Evolutionary conservation across 257 asterid species (phyloP).

Genomic region (Ilex asprella): DNA sequence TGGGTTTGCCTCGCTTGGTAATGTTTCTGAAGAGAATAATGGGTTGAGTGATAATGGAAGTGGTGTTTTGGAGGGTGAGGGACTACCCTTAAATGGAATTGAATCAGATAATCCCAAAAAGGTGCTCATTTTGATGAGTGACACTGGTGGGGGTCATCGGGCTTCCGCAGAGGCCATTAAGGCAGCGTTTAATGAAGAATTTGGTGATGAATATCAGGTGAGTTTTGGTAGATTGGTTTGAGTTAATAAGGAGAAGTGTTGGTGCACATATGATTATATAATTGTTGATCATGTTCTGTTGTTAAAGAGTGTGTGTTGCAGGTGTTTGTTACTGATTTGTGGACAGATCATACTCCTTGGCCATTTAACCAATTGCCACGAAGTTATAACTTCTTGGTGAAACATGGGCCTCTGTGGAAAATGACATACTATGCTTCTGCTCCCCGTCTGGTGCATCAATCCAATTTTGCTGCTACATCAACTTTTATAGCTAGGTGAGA

Average conservation of each 20-base stretch:
- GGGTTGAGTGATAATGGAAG: slow-evolving; percentile 48
- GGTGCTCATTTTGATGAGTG: slow-evolving; percentile 92
- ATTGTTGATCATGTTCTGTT: slow-evolving; percentile 11
- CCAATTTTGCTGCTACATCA: slow-evolving; percentile 96
- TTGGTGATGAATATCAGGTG: slow-evolving; percentile 91
- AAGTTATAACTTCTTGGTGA: slow-evolving; percentile 94
- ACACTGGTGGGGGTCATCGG: slow-evolving; percentile 98
- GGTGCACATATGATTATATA: not conserved
- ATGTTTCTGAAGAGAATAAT: slow-evolving; percentile 39
- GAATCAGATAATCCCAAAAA: slow-evolving; percentile 47
- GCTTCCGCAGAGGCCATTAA: slow-evolving; percentile 99
- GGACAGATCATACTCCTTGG: slow-evolving; percentile 99
- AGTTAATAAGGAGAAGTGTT: not conserved
- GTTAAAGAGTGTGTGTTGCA: slow-evolving; percentile 30
- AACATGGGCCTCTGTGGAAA: slow-evolving; percentile 87
- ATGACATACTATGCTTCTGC: slow-evolving; percentile 89
- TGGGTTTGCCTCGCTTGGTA: slow-evolving; percentile 64
- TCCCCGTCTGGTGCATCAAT: slow-evolving; percentile 83
- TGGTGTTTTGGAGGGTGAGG: slow-evolving; percentile 51
- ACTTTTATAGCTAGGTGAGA: slow-evolving; percentile 90
- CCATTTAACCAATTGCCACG: slow-evolving; percentile 96
- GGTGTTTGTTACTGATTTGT: slow-evolving; percentile 87
- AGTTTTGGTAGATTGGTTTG: slow-evolving; percentile 7
- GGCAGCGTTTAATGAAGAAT: slow-evolving; percentile 80
- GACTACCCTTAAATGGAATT: slow-evolving; percentile 31